These are phyloP conservation scores for Russula virescens DNA, from an alignment of 768 basidiomycete species.

Conservation along the genomic window DNA sequence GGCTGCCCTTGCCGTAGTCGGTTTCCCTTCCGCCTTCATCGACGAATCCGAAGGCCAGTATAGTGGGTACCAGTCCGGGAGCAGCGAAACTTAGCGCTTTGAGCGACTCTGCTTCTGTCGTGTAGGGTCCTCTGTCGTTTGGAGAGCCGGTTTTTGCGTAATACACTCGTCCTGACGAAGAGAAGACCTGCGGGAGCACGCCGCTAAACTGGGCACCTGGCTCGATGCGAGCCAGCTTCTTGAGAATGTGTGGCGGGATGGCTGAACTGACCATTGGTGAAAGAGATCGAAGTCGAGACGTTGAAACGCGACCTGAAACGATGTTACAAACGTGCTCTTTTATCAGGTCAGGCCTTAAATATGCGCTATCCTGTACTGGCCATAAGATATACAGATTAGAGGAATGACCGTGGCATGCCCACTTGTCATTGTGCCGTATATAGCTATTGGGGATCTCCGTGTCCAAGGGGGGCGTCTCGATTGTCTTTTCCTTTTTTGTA, in stretches of 20 bases:
- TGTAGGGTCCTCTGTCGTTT: conserved; percentile 55
- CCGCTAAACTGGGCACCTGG: conserved; percentile 44
- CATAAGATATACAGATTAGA: not conserved
- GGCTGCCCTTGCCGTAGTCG: conserved; percentile 35
- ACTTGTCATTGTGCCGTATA: not conserved
- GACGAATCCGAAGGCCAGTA: conserved; percentile 46
- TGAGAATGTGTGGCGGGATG: conserved; percentile 34
- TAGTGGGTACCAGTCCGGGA: conserved; percentile 57
- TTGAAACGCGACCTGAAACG: not conserved
- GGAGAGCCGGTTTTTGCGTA: conserved; percentile 55
- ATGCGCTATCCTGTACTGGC: not conserved
- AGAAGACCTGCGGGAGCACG: conserved; percentile 44
- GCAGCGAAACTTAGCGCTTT: conserved; percentile 55
- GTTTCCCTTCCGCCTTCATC: conserved; percentile 27
- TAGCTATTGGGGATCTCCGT: not conserved
- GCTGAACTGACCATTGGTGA: conserved; percentile 11
- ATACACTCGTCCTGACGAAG: conserved; percentile 54
- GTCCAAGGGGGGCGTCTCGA: not conserved
- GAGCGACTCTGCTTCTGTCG: conserved; percentile 65
- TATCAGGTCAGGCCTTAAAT: not conserved
- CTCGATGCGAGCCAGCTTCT: conserved; percentile 46
- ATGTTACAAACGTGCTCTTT: not conserved
- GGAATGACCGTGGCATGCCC: not conserved
- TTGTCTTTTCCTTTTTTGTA: conserved; percentile 4
- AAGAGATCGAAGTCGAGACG: not conserved